Evolutionary conservation across 1,284 basidiomycete genomes (phyloP).

Genomic region (Meripilus lineatus): DNA sequence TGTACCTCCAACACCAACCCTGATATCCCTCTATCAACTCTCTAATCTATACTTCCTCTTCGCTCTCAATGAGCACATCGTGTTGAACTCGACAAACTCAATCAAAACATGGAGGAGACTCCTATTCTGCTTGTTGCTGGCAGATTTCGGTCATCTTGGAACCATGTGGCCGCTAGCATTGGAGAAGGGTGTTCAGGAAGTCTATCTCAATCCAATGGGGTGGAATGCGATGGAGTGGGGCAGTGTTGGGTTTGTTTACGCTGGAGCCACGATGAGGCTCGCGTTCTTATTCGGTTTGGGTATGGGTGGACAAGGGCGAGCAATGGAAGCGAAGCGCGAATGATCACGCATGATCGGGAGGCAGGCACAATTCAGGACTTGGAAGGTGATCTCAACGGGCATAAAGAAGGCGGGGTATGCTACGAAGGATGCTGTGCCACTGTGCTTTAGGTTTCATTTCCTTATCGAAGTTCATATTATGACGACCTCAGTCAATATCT

Average conservation of each 20-base stretch:
- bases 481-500: too few relatives aligned
- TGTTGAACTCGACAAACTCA: conserved; percentile 39
- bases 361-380: too few relatives aligned
- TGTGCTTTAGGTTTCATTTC: too few relatives aligned
- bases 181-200: conserved; percentile 35
- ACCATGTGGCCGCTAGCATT: conserved; percentile 41
- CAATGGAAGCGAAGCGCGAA: too few relatives aligned
- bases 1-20: conserved; percentile 28
- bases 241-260: conserved; percentile 48
- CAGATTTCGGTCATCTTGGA: conserved; percentile 46
- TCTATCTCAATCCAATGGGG: conserved; percentile 28
- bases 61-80: conserved; percentile 48
- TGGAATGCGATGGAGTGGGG: conserved; percentile 55
- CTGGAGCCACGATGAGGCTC: conserved; percentile 37
- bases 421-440: too few relatives aligned
- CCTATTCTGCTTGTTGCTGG: conserved; percentile 40
- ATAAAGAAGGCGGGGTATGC: too few relatives aligned
- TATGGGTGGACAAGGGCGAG: too few relatives aligned
- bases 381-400: too few relatives aligned
- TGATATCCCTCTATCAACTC: conserved; percentile 41
- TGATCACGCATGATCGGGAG: too few relatives aligned
- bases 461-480: too few relatives aligned
- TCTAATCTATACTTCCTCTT: conserved; percentile 50
- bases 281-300: conserved; percentile 36
- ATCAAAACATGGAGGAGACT: conserved; percentile 39